These are phyloP conservation scores for Mycena citricolor DNA, from an alignment of 1,284 basidiomycete species.

Conservation along the genomic window DNA sequence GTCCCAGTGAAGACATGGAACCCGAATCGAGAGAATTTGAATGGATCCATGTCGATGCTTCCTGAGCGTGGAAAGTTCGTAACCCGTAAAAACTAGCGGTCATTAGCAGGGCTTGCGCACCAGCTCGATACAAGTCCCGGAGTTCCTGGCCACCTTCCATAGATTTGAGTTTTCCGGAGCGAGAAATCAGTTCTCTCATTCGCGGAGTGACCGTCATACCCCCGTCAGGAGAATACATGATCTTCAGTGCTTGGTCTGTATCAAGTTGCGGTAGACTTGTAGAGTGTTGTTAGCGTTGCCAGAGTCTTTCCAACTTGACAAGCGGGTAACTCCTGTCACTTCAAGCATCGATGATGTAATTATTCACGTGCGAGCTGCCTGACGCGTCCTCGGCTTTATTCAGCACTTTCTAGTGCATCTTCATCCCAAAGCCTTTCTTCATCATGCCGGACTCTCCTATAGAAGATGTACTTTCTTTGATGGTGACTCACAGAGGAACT, in stretches of 20 bases:
- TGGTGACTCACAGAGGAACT: slow-evolving; percentile 49
- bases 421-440: no score
- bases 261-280: no score
- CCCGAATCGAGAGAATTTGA: slow-evolving; percentile 38
- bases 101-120: slow-evolving; percentile 30
- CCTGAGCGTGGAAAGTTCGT: slow-evolving; percentile 21
- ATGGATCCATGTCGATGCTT: slow-evolving; percentile 29
- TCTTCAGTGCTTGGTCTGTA: no score
- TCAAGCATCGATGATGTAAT: no score
- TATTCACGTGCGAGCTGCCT: no score
- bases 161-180: slow-evolving; percentile 36
- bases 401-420: no score
- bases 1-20: slow-evolving; percentile 37
- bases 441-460: no score
- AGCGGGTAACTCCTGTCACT: no score
- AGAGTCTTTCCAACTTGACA: no score
- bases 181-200: slow-evolving; percentile 36
- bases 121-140: slow-evolving; percentile 37
- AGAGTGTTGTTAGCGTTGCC: no score
- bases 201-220: slow-evolving; percentile 37
- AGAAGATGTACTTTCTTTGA: slow-evolving; percentile 37
- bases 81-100: background rate
- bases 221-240: no score
- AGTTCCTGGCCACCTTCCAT: slow-evolving; percentile 35
- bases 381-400: no score